A percentile compares a stretch with the other conserved stretches of the same genome.
phyloP scores from a whole-genome alignment of 2,329 filamentous ascomycete species.

The Zelopaecilomyces penicillatus region DNA sequence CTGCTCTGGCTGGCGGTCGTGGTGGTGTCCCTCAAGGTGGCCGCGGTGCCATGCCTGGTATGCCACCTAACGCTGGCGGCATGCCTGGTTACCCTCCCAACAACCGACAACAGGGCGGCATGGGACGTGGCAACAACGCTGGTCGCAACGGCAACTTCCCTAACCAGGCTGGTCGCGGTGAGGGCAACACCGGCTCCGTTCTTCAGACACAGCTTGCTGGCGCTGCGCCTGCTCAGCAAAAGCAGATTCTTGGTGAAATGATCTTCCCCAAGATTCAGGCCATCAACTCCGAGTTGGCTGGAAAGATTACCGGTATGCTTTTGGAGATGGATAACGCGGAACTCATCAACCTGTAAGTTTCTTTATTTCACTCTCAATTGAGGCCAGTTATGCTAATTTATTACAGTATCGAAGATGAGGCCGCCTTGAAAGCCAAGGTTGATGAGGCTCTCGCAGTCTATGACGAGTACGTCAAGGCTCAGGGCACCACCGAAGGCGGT shows the following conservation, averaged over 20 bases:
- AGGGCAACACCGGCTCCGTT: constrained; percentile 24
- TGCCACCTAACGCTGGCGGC: constrained; percentile 56
- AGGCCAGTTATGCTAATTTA: constrained; percentile 11
- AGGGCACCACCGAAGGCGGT: constrained; percentile 36
- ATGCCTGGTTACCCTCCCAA: constrained; percentile 52
- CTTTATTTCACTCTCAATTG: constrained; percentile 9
- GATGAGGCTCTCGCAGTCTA: constrained; percentile 96
- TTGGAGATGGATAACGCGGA: constrained; percentile 98
- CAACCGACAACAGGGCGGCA: constrained; percentile 43
- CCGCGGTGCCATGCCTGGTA: constrained; percentile 65
- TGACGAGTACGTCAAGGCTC: constrained; percentile 95
- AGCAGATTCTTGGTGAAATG: constrained; percentile 96
- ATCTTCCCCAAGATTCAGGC: constrained; percentile 98
- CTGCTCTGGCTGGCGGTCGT: constrained; percentile 51
- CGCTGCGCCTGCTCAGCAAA: constrained; percentile 69
- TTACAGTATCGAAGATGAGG: constrained; percentile 78
- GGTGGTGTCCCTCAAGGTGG: constrained; percentile 56
- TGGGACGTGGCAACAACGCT: constrained; percentile 36
- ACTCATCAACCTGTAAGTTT: constrained; percentile 86
- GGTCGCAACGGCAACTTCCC: constrained; percentile 36
- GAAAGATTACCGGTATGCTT: constrained; percentile 99
- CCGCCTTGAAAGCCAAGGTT: constrained; percentile 86
- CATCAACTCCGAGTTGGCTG: constrained; percentile 89
- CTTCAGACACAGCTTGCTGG: constrained; percentile 51
- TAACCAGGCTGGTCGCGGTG: constrained; percentile 41